Conservation (phyloP, 441 rosid genomes). For the Biscutella laevigata region DNA sequence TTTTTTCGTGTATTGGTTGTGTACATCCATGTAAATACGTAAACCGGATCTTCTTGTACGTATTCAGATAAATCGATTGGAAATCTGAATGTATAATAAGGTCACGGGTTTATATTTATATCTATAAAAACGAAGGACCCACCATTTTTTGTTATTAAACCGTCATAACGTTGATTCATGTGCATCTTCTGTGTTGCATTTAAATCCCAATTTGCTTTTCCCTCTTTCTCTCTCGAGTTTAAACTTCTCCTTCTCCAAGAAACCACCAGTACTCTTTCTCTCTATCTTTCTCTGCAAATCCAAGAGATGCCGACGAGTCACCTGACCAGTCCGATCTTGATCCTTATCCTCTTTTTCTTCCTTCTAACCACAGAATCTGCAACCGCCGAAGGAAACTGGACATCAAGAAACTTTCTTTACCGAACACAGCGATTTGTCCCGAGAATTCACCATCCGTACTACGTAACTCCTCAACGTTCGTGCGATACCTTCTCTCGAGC, state of each 20-base stretch:
- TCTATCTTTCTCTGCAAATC: not conserved
- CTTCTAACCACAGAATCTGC: slow-evolving; percentile 9
- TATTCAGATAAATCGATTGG: not conserved
- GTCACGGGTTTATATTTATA: slow-evolving; percentile 20
- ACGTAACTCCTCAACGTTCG: slow-evolving; percentile 23
- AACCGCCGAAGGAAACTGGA: not conserved
- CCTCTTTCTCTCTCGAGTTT: slow-evolving; percentile 18
- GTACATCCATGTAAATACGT: not conserved
- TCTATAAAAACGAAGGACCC: slow-evolving; percentile 22
- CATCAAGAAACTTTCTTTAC: slow-evolving; percentile 4
- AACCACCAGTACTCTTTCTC: not conserved
- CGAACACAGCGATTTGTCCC: slow-evolving; percentile 22
- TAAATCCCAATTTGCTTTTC: slow-evolving; percentile 20
- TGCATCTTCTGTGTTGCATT: slow-evolving; percentile 46
- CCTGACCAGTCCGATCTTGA: slow-evolving; percentile 5
- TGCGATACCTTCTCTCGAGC: slow-evolving; percentile 38
- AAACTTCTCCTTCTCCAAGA: slow-evolving; percentile 8
- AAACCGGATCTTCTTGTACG: not conserved
- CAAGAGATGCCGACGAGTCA: slow-evolving; percentile 7
- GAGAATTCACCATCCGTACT: slow-evolving; percentile 22
- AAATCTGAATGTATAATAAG: slow-evolving; percentile 4
- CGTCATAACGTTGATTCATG: slow-evolving; percentile 40
- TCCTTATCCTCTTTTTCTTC: not conserved
- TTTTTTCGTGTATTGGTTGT: not conserved
- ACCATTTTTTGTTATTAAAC: too few species aligned